Percentiles rank a stretch among this genome's conserved stretches.
These are phyloP conservation scores for Parietichytrium sp. DNA, from an alignment of 108 stramenopile genomes.

Conservation along the genomic window DNA sequence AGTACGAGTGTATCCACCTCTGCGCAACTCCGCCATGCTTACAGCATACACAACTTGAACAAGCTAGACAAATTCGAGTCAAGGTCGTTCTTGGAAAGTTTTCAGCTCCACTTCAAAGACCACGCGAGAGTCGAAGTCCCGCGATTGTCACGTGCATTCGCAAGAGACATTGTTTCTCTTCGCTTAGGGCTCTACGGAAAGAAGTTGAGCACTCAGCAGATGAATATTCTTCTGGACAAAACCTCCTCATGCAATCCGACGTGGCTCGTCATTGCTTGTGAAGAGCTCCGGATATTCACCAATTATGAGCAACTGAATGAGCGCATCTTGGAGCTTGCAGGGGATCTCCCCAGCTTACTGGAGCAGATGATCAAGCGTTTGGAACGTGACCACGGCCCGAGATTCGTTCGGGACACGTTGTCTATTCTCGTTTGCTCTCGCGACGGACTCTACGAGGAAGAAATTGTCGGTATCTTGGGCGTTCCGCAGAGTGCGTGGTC, in stretches of 20 bases:
- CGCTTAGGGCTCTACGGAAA: slow-evolving; percentile 6
- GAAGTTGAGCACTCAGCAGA: slow-evolving; percentile 15
- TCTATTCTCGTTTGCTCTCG: slow-evolving; percentile 21
- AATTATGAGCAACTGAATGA: background rate
- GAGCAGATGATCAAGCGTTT: slow-evolving; percentile 31
- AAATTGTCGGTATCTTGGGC: background rate
- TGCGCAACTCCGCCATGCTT: too few species aligned
- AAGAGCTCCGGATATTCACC: slow-evolving; percentile 20
- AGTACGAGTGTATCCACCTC: too few species aligned
- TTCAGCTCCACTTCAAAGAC: background rate
- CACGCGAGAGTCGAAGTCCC: background rate
- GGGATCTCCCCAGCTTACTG: slow-evolving; percentile 4
- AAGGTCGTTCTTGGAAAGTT: slow-evolving; percentile 4
- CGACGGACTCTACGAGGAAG: slow-evolving; percentile 16
- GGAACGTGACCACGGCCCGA: slow-evolving; percentile 21
- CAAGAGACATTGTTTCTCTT: background rate
- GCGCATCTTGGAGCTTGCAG: slow-evolving; percentile 22
- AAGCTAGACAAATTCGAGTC: slow-evolving; percentile 24
- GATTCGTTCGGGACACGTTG: slow-evolving; percentile 6
- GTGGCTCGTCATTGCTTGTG: slow-evolving; percentile 20
- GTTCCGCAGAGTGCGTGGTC: slow-evolving; percentile 23
- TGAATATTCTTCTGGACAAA: background rate
- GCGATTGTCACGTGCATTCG: background rate
- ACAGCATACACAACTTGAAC: background rate
- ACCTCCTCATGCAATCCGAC: slow-evolving; percentile 35